These are phyloP conservation scores for Tagetes patula DNA, from an alignment of 129 eudicot genomes.

Conservation along the genomic window DNA sequence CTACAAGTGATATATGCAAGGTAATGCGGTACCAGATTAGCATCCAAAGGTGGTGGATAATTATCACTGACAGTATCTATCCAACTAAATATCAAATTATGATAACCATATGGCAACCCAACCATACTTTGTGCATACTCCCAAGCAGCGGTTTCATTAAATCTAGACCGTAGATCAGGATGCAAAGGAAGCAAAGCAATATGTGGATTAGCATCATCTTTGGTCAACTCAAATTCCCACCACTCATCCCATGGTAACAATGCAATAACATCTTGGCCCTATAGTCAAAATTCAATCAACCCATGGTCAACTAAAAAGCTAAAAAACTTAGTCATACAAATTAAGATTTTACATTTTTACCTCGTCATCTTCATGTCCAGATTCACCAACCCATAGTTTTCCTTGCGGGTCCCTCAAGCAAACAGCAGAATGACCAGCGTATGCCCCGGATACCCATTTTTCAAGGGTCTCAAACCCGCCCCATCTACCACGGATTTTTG, in stretches of 20 bases:
- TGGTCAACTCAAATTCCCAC: conserved; percentile 90
- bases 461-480: conserved; percentile 97
- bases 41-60: conserved; percentile 91
- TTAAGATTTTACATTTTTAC: conserved; percentile 33
- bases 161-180: conserved; percentile 78
- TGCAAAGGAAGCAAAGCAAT: conserved; percentile 95
- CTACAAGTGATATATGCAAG: conserved; percentile 7
- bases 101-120: conserved; percentile 84
- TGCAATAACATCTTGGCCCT: conserved; percentile 94
- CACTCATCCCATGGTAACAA: conserved; percentile 96
- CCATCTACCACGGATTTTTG: conserved; percentile 95
- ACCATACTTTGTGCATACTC: conserved; percentile 87
- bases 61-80: conserved; percentile 78
- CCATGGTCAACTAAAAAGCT: conserved; percentile 4
- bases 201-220: conserved; percentile 91
- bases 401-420: conserved; percentile 93
- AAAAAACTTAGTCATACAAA: neutral
- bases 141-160: conserved; percentile 96
- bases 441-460: conserved; percentile 97
- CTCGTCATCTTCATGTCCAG: conserved; percentile 95
- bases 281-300: conserved; percentile 12
- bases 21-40: conserved; percentile 64
- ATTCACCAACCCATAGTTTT: conserved; percentile 98
- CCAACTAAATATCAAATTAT: conserved; percentile 95
- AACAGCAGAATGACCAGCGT: conserved; percentile 93